Evolutionary conservation across 2,329 filamentous ascomycete species (phyloP), one percentile per base, ranked within the genome.

Genomic region (Alternaria dauci): DNA sequence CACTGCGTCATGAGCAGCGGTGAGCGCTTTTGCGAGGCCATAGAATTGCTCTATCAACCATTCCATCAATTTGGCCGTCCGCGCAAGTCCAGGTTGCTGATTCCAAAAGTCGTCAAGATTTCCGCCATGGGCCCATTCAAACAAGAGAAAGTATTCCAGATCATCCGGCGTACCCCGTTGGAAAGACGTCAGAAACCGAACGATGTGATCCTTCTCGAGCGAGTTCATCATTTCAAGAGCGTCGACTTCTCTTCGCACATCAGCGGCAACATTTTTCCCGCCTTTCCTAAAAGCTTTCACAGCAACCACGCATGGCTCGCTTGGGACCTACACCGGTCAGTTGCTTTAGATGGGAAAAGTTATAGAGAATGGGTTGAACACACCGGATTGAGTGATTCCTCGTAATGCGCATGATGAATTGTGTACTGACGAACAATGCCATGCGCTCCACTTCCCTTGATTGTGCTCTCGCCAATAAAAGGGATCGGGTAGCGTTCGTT

Each of bases 151-250:
- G 14, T 70, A 52, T 32, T 55, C 59, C 2, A 47, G 42, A 3
- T 52, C 32, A 9, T 18, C 9, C 11, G 23, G 25, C 11, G 52
- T 18, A 16, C 42, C 28, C 6, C 65, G 46, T 4, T 55, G 50
- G n/a, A 70, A 69, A 16, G 66, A 62, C 4, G 67, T 61, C n/a
- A 69, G 55, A n/a, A 64, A 66, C 11, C 48, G 61, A 8, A 71
- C 59, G 20, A 71, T 67, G 34, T 70, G 62, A 0, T 62, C 44
- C 6, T 65, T 41, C 4, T 63, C 55, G 4, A 70, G 53, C 9
- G 53, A 8, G 16, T 69, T 70, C 61, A 71, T 66, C 18, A 8
- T 65, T 14, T 12, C 39, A 3, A 69, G 41, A 3, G 60, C 63
- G 14, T 54, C 54, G 8, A 61, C 59, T 38, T 71, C 66, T 5